phyloP scores from a whole-genome alignment of 2,329 filamentous ascomycete genomes.

The Magnaporthales sp. region DNA sequence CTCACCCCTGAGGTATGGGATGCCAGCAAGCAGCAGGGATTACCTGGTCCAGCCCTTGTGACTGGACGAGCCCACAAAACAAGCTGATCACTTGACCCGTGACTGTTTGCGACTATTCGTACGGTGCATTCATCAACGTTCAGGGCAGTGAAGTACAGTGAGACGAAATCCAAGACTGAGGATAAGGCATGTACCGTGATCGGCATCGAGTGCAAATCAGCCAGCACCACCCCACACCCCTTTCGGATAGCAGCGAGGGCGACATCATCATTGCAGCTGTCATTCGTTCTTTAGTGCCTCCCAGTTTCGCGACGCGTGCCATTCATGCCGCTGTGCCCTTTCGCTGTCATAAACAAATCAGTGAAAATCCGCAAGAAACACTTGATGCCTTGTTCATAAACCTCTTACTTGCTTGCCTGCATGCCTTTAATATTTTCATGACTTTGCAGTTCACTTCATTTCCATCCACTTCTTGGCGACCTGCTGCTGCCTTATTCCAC shows the following conservation, averaged over 20 bases:
- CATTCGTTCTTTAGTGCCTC: neutral
- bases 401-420: neutral
- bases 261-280: neutral
- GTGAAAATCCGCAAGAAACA: neutral
- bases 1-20: neutral
- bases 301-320: neutral
- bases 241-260: neutral
- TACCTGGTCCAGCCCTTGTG: slow-evolving; percentile 1
- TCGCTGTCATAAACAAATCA: neutral
- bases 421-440: neutral
- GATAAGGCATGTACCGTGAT: neutral
- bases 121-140: neutral
- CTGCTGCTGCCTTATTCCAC: neutral
- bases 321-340: neutral
- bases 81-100: neutral
- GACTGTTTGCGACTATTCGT: slow-evolving; percentile 4
- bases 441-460: neutral
- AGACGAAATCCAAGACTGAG: neutral
- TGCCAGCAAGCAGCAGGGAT: neutral
- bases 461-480: neutral
- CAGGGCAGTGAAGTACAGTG: neutral
- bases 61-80: neutral
- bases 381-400: neutral
- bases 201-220: neutral
- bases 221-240: neutral